Evolutionary conservation across 2,329 filamentous ascomycete genomes (phyloP).

Genomic region (Aspergillus brasiliensis): DNA sequence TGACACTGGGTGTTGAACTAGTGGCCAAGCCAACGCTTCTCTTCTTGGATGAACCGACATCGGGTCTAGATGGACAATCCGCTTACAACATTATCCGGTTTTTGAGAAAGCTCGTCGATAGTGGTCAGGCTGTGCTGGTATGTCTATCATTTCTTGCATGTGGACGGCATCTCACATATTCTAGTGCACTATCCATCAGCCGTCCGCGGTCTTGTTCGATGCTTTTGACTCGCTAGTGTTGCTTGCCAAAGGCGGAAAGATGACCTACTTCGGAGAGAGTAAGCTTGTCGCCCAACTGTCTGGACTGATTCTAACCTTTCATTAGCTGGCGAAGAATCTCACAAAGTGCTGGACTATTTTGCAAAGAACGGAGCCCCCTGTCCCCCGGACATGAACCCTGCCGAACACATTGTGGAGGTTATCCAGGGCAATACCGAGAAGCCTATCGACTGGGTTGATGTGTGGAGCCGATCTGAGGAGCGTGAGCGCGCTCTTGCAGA

Average conservation of each 20-base stretch:
- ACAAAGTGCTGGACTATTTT: constrained; percentile 51
- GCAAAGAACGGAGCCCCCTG: constrained; percentile 57
- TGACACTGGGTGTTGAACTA: constrained; percentile 62
- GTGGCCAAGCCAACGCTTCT: constrained; percentile 63
- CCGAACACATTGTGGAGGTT: constrained; percentile 49
- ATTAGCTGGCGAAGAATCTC: constrained; percentile 42
- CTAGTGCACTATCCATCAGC: constrained; percentile 67
- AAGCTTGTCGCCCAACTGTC: constrained; percentile 7
- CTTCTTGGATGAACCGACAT: constrained; percentile 64
- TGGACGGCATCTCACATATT: neutral
- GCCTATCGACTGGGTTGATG: constrained; percentile 35
- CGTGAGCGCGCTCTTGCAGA: constrained; percentile 27
- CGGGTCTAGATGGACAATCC: constrained; percentile 67
- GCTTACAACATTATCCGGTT: constrained; percentile 61
- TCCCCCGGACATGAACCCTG: constrained; percentile 55
- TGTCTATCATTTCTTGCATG: neutral
- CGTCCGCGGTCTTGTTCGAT: constrained; percentile 66
- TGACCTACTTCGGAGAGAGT: constrained; percentile 66
- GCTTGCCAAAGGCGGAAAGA: constrained; percentile 65
- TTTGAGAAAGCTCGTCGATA: constrained; percentile 65
- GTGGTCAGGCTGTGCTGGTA: constrained; percentile 67
- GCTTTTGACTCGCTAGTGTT: constrained; percentile 68
- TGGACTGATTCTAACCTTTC: neutral
- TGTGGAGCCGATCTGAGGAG: constrained; percentile 35
- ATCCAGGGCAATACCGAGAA: constrained; percentile 31